Conservation (phyloP, 2,329 filamentous ascomycete genomes). For the Pseudogymnoascus destructans region DNA sequence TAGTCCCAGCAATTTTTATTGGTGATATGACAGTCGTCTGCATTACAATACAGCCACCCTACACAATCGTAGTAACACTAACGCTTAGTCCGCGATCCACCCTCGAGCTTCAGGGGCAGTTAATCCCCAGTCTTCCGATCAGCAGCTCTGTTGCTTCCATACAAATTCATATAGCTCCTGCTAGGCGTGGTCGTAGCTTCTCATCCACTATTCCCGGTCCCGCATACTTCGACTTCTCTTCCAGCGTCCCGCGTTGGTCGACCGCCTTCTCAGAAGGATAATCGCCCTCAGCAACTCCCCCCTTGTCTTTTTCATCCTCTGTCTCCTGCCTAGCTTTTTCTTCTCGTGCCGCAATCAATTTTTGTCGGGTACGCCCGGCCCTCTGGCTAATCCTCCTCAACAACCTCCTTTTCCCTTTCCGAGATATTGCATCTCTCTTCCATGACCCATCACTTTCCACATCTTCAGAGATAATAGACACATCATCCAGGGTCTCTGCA, state of each 20-base stretch:
- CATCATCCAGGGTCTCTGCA: neutral
- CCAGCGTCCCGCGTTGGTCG: neutral
- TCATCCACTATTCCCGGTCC: neutral
- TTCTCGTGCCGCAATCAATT: neutral
- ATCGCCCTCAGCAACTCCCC: no score
- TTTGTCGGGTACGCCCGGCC: neutral
- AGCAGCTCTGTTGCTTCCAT: neutral
- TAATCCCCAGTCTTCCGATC: neutral
- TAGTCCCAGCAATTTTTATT: neutral
- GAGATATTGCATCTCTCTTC: neutral
- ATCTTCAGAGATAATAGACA: neutral
- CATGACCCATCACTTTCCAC: neutral
- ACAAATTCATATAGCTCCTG: neutral
- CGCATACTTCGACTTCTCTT: neutral
- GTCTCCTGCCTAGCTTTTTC: neutral
- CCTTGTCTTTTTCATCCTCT: neutral
- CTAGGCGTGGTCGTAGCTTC: neutral
- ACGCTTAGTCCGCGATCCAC: neutral
- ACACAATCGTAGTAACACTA: neutral
- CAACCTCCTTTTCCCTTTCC: neutral
- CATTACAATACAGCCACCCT: neutral
- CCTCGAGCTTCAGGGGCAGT: neutral
- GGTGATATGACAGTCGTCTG: neutral
- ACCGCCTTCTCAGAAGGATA: neutral
- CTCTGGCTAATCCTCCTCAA: neutral